Percentiles rank a stretch among this genome's conserved stretches.
Conservation (phyloP, 2,329 filamentous ascomycete species). For the Botrytis tulipae region DNA sequence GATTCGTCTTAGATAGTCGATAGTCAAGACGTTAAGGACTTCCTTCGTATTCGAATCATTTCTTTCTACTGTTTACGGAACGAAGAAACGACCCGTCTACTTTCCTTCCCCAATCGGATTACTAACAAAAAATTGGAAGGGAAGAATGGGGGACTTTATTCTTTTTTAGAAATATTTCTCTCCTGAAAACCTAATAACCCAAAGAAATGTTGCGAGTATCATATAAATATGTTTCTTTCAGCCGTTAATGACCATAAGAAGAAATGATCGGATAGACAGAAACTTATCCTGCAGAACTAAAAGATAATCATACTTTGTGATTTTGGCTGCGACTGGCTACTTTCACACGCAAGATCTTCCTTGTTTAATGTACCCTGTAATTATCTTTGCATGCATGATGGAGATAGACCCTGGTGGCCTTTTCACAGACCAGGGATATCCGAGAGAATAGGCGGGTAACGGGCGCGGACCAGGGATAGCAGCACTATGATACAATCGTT, state of each 20-base stretch:
- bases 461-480: background rate
- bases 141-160: background rate
- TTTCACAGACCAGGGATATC: background rate
- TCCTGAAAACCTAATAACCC: background rate
- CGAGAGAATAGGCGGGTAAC: background rate
- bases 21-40: background rate
- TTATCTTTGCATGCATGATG: constrained; percentile 2
- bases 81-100: background rate
- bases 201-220: constrained; percentile 2
- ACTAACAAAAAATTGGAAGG: background rate
- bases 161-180: too few relatives aligned
- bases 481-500: background rate
- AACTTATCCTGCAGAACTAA: background rate
- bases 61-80: background rate
- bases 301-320: background rate
- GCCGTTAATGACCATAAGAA: background rate
- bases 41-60: background rate
- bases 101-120: background rate
- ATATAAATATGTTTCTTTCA: background rate
- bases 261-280: constrained; percentile 2
- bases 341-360: background rate
- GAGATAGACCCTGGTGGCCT: background rate
- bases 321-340: background rate
- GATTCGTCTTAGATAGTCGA: background rate
- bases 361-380: background rate